These are phyloP conservation scores for Cystofilobasidium bisporidii DNA, from an alignment of 768 basidiomycete species.

Conservation along the genomic window DNA sequence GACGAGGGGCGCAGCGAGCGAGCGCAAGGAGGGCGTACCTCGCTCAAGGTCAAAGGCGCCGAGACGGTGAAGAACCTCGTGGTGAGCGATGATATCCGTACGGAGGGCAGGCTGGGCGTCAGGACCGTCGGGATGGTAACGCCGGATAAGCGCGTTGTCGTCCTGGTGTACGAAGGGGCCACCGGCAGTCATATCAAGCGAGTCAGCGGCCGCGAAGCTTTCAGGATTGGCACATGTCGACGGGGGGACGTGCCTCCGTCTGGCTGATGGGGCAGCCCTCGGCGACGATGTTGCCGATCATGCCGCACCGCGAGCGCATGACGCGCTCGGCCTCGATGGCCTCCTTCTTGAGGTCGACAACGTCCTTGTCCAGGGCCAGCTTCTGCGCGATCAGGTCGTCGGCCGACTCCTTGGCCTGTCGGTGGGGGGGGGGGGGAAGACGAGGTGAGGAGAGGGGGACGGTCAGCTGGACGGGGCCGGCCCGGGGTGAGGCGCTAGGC, in stretches of 20 bases:
- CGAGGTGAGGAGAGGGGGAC: background rate
- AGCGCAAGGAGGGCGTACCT: constrained; percentile 46
- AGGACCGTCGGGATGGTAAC: constrained; percentile 76
- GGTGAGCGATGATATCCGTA: constrained; percentile 84
- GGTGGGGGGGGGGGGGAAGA: background rate
- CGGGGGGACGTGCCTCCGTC: constrained; percentile 68
- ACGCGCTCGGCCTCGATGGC: constrained; percentile 62
- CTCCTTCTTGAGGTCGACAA: constrained; percentile 64
- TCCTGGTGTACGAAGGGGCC: too few relatives aligned
- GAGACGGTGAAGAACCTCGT: constrained; percentile 84
- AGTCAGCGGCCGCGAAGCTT: background rate
- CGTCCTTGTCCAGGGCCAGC: constrained; percentile 70
- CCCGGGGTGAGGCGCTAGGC: too few relatives aligned
- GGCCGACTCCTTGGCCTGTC: constrained; percentile 79
- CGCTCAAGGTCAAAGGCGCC: constrained; percentile 97
- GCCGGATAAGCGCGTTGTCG: constrained; percentile 70
- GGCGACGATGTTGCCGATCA: constrained; percentile 87
- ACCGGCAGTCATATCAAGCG: background rate
- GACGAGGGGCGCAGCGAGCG: too few relatives aligned
- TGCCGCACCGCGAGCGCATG: constrained; percentile 54
- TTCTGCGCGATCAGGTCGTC: constrained; percentile 78
- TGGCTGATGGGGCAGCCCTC: constrained; percentile 71
- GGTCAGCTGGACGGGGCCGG: background rate
- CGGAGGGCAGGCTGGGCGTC: constrained; percentile 43
- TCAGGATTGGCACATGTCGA: too few relatives aligned